These are phyloP conservation scores for Pseudogymnoascus sp. DNA, from an alignment of 2,329 filamentous ascomycete genomes.

Conservation along the genomic window DNA sequence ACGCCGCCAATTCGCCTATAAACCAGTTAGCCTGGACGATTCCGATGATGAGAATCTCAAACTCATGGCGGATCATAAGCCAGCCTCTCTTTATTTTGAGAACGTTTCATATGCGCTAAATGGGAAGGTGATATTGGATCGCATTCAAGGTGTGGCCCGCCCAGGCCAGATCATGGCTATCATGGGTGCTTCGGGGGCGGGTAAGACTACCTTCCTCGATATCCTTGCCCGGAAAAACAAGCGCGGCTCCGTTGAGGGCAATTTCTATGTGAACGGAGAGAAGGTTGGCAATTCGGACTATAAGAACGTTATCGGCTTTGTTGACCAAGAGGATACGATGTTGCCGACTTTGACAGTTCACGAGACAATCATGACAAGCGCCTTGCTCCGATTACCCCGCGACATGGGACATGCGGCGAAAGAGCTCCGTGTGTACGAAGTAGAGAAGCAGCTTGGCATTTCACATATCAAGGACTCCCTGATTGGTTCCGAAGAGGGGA, in stretches of 20 bases:
- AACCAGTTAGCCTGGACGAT: slow-evolving; percentile 75
- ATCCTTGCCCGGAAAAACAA: slow-evolving; percentile 97
- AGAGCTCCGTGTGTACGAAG: slow-evolving; percentile 81
- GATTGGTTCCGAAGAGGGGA: slow-evolving; percentile 92
- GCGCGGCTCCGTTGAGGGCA: slow-evolving; percentile 65
- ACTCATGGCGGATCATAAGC: slow-evolving; percentile 85
- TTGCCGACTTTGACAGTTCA: slow-evolving; percentile 92
- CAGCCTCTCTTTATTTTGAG: slow-evolving; percentile 79
- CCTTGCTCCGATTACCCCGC: slow-evolving; percentile 79
- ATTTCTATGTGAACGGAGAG: slow-evolving; percentile 91
- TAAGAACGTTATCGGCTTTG: slow-evolving; percentile 87
- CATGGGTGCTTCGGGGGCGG: slow-evolving; percentile 95
- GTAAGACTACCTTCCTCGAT: slow-evolving; percentile 94
- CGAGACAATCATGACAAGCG: slow-evolving; percentile 93
- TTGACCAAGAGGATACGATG: slow-evolving; percentile 97
- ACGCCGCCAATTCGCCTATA: slow-evolving; percentile 60
- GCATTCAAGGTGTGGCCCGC: slow-evolving; percentile 77
- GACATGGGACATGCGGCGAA: slow-evolving; percentile 87
- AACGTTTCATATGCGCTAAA: slow-evolving; percentile 82
- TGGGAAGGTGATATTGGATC: slow-evolving; percentile 73
- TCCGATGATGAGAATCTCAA: slow-evolving; percentile 81
- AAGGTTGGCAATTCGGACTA: slow-evolving; percentile 78
- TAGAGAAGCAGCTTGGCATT: slow-evolving; percentile 93
- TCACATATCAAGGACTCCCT: slow-evolving; percentile 88
- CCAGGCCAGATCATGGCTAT: slow-evolving; percentile 95